phyloP scores from a whole-genome alignment of 192 early-diverging fungal genomes.

The Mortierella antarctica region DNA sequence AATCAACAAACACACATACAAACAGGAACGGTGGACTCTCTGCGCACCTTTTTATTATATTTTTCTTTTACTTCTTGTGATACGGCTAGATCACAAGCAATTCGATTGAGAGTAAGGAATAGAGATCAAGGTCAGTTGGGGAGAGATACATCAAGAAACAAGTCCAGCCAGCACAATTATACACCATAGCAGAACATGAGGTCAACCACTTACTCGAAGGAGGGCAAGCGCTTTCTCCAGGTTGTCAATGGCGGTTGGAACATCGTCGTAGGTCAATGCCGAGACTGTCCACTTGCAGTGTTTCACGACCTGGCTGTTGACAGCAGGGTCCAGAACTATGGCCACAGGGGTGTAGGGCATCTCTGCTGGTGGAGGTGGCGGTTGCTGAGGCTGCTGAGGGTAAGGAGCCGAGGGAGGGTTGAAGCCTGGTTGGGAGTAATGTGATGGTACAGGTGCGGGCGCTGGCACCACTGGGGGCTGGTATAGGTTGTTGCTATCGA shows the following conservation, averaged over 20 bases:
- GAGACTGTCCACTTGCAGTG: slow-evolving; percentile 92
- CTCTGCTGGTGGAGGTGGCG: slow-evolving; percentile 2
- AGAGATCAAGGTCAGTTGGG: not conserved
- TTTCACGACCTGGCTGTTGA: slow-evolving; percentile 83
- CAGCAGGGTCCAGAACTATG: slow-evolving; percentile 58
- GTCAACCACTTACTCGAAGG: slow-evolving; percentile 50
- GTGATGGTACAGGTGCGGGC: slow-evolving; percentile 8
- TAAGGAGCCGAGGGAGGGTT: slow-evolving; percentile 36
- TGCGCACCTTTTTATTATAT: not conserved
- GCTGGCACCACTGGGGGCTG: slow-evolving; percentile 11
- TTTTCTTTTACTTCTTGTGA: slow-evolving; percentile 30
- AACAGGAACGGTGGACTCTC: not conserved
- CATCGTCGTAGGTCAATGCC: slow-evolving; percentile 95
- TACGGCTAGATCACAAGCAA: slow-evolving; percentile 18
- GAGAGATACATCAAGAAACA: not conserved
- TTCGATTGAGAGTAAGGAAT: no score
- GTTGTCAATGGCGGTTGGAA: slow-evolving; percentile 84
- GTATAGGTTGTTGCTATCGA: slow-evolving; percentile 7
- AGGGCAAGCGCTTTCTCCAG: slow-evolving; percentile 73
- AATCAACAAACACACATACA: not conserved
- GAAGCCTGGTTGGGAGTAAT: slow-evolving; percentile 25
- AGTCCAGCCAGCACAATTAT: not conserved
- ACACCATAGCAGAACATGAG: slow-evolving; percentile 20
- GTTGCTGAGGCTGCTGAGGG: slow-evolving; percentile 33
- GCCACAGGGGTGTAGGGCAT: slow-evolving; percentile 12